A percentile compares a stretch with the other conserved stretches of the same genome.
Evolutionary conservation across 768 basidiomycete species (phyloP).

Genomic region (Pholiota molesta): DNA sequence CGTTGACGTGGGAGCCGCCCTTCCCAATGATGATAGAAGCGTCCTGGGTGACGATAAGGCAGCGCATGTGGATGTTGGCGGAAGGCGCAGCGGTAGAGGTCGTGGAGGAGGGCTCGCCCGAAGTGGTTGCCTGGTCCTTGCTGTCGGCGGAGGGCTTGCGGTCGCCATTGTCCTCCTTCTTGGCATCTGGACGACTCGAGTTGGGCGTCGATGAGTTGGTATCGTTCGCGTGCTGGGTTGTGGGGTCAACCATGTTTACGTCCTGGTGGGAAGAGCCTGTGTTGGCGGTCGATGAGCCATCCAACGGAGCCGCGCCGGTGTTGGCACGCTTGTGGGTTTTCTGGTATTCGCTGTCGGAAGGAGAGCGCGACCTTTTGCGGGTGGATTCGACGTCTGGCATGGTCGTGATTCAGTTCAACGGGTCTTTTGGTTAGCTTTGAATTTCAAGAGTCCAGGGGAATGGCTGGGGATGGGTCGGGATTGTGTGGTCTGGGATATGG

Average conservation of each 20-base stretch:
- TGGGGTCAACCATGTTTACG: conserved; percentile 68
- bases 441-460: conserved; percentile 20
- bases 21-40: conserved; percentile 99
- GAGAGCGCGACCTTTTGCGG: conserved; percentile 87
- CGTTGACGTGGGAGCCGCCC: conserved; percentile 94
- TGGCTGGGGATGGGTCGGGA: conserved; percentile 13
- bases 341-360: conserved; percentile 78
- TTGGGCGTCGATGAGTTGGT: conserved; percentile 57
- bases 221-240: conserved; percentile 50
- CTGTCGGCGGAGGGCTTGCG: conserved; percentile 31
- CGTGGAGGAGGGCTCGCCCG: conserved; percentile 50
- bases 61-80: conserved; percentile 94
- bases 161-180: conserved; percentile 42
- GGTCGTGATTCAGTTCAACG: conserved; percentile 57
- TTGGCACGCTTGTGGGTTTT: conserved; percentile 85
- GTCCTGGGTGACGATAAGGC: conserved; percentile 98
- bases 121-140: conserved; percentile 50
- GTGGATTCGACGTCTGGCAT: conserved; percentile 87
- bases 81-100: conserved; percentile 54
- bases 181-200: conserved; percentile 29
- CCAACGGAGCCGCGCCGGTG: conserved; percentile 69
- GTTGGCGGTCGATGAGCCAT: conserved; percentile 60
- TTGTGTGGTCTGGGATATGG: conserved; percentile 44
- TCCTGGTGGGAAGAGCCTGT: conserved; percentile 49
- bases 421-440: conserved; percentile 27